These are phyloP conservation scores for Oenanthe sinensis DNA, from an alignment of 129 eudicot genomes.

Conservation along the genomic window DNA sequence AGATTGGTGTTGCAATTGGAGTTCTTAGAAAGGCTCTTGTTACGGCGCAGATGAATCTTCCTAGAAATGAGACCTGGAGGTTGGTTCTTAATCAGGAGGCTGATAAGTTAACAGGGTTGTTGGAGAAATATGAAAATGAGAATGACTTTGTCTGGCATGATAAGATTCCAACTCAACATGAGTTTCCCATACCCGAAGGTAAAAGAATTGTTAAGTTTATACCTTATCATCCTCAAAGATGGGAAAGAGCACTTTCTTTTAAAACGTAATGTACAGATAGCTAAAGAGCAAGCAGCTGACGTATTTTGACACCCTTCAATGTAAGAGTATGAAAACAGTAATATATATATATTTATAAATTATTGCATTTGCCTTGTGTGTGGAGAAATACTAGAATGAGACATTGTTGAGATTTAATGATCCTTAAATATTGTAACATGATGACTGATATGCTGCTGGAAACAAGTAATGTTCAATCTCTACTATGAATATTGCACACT, in stretches of 20 bases:
- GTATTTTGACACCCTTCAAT: not conserved
- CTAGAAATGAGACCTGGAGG: conserved; percentile 50
- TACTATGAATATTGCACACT: not conserved
- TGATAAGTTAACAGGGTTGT: conserved; percentile 27
- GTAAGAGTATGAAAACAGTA: not conserved
- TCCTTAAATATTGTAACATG: not conserved
- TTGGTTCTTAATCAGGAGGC: conserved; percentile 31
- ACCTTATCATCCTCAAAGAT: conserved; percentile 46
- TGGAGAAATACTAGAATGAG: not conserved
- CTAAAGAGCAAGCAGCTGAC: not conserved
- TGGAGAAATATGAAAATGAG: conserved; percentile 50
- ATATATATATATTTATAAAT: not conserved
- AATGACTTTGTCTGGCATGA: conserved; percentile 65
- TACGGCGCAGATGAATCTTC: conserved; percentile 25
- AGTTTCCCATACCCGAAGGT: conserved; percentile 49
- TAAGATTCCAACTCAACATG: conserved; percentile 39
- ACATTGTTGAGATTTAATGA: not conserved
- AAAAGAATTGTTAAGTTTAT: conserved; percentile 39
- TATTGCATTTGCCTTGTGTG: not conserved
- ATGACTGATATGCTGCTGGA: not conserved
- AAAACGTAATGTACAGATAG: conserved; percentile 20
- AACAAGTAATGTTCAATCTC: not conserved
- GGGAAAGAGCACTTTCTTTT: conserved; percentile 49
- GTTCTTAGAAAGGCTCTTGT: conserved; percentile 33
- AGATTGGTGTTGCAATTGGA: conserved; percentile 52